These are phyloP conservation scores for Smallanthus sonchifolius DNA, from an alignment of 129 eudicot genomes.

Conservation along the genomic window DNA sequence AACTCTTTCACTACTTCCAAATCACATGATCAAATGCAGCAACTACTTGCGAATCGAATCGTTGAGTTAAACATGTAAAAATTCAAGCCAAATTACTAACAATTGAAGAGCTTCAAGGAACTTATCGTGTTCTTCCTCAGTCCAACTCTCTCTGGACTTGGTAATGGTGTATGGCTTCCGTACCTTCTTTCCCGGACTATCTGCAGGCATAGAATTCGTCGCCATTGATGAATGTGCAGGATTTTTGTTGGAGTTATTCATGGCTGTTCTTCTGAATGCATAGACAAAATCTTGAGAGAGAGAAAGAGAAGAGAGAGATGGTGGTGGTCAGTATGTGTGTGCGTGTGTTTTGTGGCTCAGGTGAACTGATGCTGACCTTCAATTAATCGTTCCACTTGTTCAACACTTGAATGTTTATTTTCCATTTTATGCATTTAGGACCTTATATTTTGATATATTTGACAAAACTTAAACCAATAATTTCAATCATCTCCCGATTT, in stretches of 20 bases:
- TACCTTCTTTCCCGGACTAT: conserved; percentile 63
- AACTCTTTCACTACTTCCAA: too few species aligned
- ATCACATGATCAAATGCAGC: neutral
- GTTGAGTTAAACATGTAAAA: neutral
- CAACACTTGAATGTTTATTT: neutral
- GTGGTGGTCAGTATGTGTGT: conserved; percentile 12
- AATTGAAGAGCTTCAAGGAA: conserved; percentile 96
- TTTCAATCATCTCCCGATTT: neutral
- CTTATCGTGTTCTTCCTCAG: conserved; percentile 94
- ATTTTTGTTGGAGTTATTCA: conserved; percentile 17
- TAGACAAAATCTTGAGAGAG: conserved; percentile 3
- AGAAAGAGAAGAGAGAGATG: neutral
- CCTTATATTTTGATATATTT: conserved; percentile 24
- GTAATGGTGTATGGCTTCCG: conserved; percentile 92
- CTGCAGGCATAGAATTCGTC: conserved; percentile 20
- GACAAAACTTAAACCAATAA: neutral
- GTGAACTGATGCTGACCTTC: too few species aligned
- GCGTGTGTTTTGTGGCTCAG: conserved; percentile 28
- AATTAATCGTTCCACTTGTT: conserved; percentile 38
- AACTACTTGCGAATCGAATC: neutral
- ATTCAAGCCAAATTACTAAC: conserved; percentile 29
- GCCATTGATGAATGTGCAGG: conserved; percentile 31
- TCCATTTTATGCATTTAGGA: neutral
- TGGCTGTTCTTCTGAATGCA: conserved; percentile 13
- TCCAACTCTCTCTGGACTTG: conserved; percentile 98